These are phyloP conservation scores for Trichoderma lentiforme DNA, from an alignment of 2,329 filamentous ascomycete species.

Conservation along the genomic window DNA sequence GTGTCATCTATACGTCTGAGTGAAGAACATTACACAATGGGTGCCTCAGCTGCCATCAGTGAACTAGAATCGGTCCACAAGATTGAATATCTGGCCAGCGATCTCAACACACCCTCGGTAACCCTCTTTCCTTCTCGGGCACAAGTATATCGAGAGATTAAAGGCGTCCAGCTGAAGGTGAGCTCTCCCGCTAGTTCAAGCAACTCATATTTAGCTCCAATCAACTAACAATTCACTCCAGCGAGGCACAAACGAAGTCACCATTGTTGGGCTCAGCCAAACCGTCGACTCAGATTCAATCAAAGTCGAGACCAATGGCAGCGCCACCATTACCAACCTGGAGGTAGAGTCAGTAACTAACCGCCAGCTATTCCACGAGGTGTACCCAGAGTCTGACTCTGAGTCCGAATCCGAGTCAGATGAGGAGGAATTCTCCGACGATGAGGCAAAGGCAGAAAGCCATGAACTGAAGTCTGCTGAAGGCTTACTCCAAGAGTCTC, in stretches of 20 bases:
- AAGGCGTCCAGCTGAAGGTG: conserved; percentile 41
- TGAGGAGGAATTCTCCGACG: conserved; percentile 24
- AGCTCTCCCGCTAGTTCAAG: background rate
- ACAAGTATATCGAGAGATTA: conserved; percentile 59
- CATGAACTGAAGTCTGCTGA: conserved; percentile 25
- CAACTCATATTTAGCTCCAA: background rate
- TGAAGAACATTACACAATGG: background rate
- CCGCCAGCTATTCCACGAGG: conserved; percentile 48
- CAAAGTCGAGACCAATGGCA: conserved; percentile 56
- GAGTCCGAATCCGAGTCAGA: conserved; percentile 30
- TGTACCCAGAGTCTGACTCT: conserved; percentile 40
- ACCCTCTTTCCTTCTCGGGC: conserved; percentile 61
- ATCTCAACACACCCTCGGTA: conserved; percentile 58
- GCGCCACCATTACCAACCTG: conserved; percentile 59
- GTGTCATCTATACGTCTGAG: background rate
- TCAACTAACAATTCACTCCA: background rate
- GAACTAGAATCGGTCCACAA: conserved; percentile 40
- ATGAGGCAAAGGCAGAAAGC: conserved; percentile 22
- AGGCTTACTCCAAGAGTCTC: conserved; percentile 28
- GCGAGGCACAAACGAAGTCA: conserved; percentile 54
- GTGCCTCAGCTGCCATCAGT: background rate
- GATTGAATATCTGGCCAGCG: conserved; percentile 53
- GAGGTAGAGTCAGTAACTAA: conserved; percentile 55
- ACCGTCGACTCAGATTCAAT: conserved; percentile 57
- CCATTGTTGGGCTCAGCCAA: conserved; percentile 53